Evolutionary conservation across 2,329 filamentous ascomycete genomes (phyloP).

Genomic region (Raffaelea deltoideospora): DNA sequence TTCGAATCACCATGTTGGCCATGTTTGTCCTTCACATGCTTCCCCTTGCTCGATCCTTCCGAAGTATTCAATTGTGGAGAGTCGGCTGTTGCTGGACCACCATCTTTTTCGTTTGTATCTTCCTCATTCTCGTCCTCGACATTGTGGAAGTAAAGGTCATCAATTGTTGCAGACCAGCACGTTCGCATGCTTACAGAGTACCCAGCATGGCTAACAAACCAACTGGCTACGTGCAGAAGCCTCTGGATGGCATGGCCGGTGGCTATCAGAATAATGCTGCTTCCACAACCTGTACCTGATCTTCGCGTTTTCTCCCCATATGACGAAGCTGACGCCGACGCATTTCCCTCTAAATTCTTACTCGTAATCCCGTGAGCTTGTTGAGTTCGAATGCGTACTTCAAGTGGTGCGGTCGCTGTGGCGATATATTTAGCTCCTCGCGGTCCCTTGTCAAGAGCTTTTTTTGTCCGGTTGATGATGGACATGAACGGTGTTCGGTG

Average conservation of each 20-base stretch:
- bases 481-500: conserved; percentile 52
- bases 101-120: background rate
- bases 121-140: conserved; percentile 14
- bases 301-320: conserved; percentile 3
- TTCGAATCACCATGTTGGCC: too few relatives aligned
- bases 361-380: too few relatives aligned
- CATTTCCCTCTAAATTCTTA: too few relatives aligned
- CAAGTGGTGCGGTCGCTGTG: conserved; percentile 19
- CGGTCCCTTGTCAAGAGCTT: conserved; percentile 41
- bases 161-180: conserved; percentile 47
- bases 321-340: too few relatives aligned
- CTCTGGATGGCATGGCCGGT: conserved; percentile 53
- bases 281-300: conserved; percentile 13
- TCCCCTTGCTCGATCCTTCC: too few relatives aligned
- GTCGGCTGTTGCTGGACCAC: background rate
- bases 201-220: conserved; percentile 47
- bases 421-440: conserved; percentile 28
- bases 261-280: conserved; percentile 27
- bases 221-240: conserved; percentile 44
- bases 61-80: background rate
- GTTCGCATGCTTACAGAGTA: conserved; percentile 46
- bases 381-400: conserved; percentile 3
- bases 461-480: conserved; percentile 48
- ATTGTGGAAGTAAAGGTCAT: conserved; percentile 42
- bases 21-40: background rate